Conservation (phyloP, 2,329 filamentous ascomycete species). For the Aureobasidium sp. region DNA sequence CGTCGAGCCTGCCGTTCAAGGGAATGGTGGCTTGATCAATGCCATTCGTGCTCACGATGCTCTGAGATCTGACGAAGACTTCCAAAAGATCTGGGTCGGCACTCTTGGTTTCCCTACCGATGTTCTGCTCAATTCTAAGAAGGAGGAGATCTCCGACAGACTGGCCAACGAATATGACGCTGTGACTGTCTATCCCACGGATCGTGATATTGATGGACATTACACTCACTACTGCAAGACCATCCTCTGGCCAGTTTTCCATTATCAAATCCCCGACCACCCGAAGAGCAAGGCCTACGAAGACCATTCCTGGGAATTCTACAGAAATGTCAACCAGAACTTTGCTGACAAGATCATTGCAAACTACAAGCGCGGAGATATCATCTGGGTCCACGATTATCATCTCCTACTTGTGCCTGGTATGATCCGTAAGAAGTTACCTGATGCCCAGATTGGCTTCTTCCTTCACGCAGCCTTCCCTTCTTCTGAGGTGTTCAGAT, state of each 20-base stretch:
- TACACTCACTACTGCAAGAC: conserved; percentile 97
- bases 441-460: conserved; percentile 91
- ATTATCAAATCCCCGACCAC: conserved; percentile 96
- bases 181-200: conserved; percentile 73
- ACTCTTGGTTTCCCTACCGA: conserved; percentile 93
- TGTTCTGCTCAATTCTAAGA: conserved; percentile 65
- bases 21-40: conserved; percentile 86
- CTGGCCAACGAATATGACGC: conserved; percentile 75
- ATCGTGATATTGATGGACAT: conserved; percentile 89
- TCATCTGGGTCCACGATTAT: conserved; percentile 94
- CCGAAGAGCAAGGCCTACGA: conserved; percentile 97
- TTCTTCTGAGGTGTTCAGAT: conserved; percentile 92
- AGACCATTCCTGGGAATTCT: conserved; percentile 94
- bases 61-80: conserved; percentile 56
- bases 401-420: conserved; percentile 80
- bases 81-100: conserved; percentile 81
- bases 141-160: conserved; percentile 72
- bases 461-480: conserved; percentile 94
- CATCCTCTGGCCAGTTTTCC: conserved; percentile 94
- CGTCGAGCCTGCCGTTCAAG: conserved; percentile 77
- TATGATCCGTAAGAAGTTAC: conserved; percentile 83
- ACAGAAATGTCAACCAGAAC: conserved; percentile 82
- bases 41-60: conserved; percentile 50
- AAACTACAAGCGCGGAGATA: conserved; percentile 88
- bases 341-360: conserved; percentile 86